phyloP scores from a whole-genome alignment of 768 basidiomycete species.

The Trichaptum fuscoviolaceum region DNA sequence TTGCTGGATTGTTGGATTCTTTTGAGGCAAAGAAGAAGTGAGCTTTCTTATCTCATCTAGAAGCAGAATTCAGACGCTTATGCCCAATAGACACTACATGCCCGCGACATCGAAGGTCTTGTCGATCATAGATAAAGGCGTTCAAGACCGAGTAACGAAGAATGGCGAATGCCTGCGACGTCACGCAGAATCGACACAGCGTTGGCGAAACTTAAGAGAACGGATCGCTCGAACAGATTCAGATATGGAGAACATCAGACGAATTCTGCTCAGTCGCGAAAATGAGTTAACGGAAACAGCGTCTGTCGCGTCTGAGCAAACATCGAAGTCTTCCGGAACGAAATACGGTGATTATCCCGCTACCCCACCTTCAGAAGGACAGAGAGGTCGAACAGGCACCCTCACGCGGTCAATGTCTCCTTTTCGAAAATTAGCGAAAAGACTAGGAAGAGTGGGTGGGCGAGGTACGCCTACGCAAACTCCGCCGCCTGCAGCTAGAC shows the following conservation, averaged over 20 bases:
- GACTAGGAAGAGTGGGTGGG: constrained; percentile 38
- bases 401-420: constrained; percentile 78
- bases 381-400: constrained; percentile 41
- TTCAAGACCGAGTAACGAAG: constrained; percentile 89
- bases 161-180: constrained; percentile 92
- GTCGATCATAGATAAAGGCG: constrained; percentile 90
- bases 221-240: constrained; percentile 74
- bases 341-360: constrained; percentile 50
- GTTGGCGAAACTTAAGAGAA: constrained; percentile 78
- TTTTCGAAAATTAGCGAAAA: constrained; percentile 71
- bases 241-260: constrained; percentile 74
- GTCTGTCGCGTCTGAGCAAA: constrained; percentile 59
- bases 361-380: constrained; percentile 48
- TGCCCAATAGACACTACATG: constrained; percentile 72
- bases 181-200: constrained; percentile 82
- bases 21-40: constrained; percentile 89
- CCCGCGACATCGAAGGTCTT: constrained; percentile 91
- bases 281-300: constrained; percentile 61
- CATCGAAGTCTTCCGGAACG: constrained; percentile 29
- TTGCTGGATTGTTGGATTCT: constrained; percentile 61
- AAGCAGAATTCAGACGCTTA: constrained; percentile 12
- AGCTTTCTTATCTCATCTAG: constrained; percentile 19
- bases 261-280: constrained; percentile 44
- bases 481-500: constrained; percentile 43
- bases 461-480: constrained; percentile 33